A percentile compares a stretch with the other conserved stretches of the same genome.
Conservation (phyloP, 768 basidiomycete species). For the Chiua virens region DNA sequence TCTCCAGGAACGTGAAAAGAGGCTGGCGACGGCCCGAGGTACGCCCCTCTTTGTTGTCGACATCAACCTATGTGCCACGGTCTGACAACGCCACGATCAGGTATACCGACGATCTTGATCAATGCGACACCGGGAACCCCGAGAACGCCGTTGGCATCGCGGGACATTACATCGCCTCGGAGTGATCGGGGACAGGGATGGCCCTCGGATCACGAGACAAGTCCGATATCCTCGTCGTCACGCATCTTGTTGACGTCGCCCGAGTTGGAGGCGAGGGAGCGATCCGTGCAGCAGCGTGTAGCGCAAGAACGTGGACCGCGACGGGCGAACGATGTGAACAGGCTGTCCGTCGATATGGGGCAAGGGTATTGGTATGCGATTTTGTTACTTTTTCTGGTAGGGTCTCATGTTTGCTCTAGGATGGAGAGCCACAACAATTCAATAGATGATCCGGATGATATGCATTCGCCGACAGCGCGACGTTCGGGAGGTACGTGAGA, state of each 20-base stretch:
- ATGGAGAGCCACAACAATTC: neutral
- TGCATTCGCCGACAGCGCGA: neutral
- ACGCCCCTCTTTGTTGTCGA: no score
- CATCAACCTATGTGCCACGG: neutral
- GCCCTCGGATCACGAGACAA: conserved; percentile 1
- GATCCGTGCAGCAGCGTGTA: conserved; percentile 14
- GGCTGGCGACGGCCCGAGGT: conserved; percentile 12
- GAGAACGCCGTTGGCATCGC: conserved; percentile 47
- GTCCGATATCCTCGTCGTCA: neutral
- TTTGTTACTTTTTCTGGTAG: no score
- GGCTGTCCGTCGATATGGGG: conserved; percentile 1
- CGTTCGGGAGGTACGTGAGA: conserved; percentile 1
- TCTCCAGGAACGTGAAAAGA: conserved; percentile 50
- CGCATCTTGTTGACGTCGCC: conserved; percentile 15
- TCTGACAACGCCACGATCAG: conserved; percentile 32
- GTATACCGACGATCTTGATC: conserved; percentile 72
- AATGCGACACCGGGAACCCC: conserved; percentile 26
- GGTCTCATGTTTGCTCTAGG: neutral
- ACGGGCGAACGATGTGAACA: neutral
- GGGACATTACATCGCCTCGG: conserved; percentile 53
- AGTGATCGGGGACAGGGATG: neutral
- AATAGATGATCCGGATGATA: neutral
- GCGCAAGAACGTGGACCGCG: neutral
- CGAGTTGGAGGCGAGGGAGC: conserved; percentile 36
- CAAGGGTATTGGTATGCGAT: neutral